Evolutionary conservation across 2,329 filamentous ascomycete species (phyloP).

Genomic region (Zymoseptoria brevis): DNA sequence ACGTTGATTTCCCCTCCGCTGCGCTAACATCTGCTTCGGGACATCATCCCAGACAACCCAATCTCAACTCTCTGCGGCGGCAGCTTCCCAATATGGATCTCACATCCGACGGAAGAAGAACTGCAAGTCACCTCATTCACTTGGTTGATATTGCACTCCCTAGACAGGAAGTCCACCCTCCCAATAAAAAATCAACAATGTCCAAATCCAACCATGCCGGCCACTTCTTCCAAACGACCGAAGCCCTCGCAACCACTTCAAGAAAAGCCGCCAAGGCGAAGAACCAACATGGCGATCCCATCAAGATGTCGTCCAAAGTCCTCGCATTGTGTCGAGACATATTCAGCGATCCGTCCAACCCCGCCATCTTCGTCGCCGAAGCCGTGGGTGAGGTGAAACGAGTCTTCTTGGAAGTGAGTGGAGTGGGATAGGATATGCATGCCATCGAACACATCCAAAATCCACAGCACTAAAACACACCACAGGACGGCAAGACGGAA

Average conservation of each 20-base stretch:
- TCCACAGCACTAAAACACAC: conserved; percentile 1
- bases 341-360: conserved; percentile 39
- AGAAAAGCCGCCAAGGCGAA: conserved; percentile 65
- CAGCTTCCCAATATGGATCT: background rate
- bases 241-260: conserved; percentile 43
- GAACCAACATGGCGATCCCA: conserved; percentile 77
- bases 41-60: background rate
- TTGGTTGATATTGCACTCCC: background rate
- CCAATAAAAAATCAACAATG: conserved; percentile 38
- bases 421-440: no score
- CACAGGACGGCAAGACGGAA: conserved; percentile 38
- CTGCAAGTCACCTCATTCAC: background rate
- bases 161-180: background rate
- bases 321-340: conserved; percentile 66
- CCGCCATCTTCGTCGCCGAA: conserved; percentile 70
- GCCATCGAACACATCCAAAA: background rate
- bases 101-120: background rate
- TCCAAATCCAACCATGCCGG: conserved; percentile 65
- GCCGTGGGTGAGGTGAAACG: conserved; percentile 73
- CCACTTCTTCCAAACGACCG: conserved; percentile 85
- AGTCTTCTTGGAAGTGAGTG: conserved; percentile 67
- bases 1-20: no score
- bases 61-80: background rate
- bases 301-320: conserved; percentile 77
- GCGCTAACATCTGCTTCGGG: background rate